phyloP scores from a whole-genome alignment of 331 rosid genomes.

The Malus hybrid region DNA sequence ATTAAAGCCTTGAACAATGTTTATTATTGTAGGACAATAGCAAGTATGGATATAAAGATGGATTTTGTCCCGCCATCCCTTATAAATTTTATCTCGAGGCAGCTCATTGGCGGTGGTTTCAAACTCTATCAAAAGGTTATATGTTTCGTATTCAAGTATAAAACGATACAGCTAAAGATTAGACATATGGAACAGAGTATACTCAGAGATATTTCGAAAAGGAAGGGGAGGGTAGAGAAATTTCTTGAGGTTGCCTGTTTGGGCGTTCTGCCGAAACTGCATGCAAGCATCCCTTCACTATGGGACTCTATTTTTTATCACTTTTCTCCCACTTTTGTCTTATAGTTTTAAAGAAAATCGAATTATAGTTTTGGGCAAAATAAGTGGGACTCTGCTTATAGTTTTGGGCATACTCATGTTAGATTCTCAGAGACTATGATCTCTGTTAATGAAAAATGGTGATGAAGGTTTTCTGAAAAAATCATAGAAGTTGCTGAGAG shows the following conservation, averaged over 20 bases:
- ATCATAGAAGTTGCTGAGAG: too few relatives aligned
- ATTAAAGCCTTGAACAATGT: neutral
- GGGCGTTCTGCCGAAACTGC: neutral
- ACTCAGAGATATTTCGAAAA: neutral
- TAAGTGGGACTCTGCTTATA: too few relatives aligned
- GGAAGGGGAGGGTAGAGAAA: neutral
- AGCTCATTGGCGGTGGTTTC: slow-evolving; percentile 89
- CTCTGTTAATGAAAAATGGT: too few relatives aligned
- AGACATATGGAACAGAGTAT: too few relatives aligned
- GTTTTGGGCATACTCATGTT: too few relatives aligned
- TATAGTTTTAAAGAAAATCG: too few relatives aligned
- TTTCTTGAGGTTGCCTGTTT: neutral
- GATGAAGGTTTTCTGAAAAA: too few relatives aligned
- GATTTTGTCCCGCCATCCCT: slow-evolving; percentile 82
- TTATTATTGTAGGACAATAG: slow-evolving; percentile 65
- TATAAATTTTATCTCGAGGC: slow-evolving; percentile 86
- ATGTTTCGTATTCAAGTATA: slow-evolving; percentile 7
- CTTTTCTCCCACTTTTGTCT: neutral
- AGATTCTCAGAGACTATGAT: too few relatives aligned
- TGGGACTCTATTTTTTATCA: slow-evolving; percentile 1
- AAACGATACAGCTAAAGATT: neutral
- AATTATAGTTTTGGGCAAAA: too few relatives aligned
- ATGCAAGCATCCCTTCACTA: neutral
- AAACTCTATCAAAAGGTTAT: slow-evolving; percentile 81
- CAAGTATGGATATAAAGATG: slow-evolving; percentile 83